Percentiles rank a stretch among this genome's conserved stretches.
phyloP scores from a whole-genome alignment of 306 rosid species.

The Prunus dulcis region DNA sequence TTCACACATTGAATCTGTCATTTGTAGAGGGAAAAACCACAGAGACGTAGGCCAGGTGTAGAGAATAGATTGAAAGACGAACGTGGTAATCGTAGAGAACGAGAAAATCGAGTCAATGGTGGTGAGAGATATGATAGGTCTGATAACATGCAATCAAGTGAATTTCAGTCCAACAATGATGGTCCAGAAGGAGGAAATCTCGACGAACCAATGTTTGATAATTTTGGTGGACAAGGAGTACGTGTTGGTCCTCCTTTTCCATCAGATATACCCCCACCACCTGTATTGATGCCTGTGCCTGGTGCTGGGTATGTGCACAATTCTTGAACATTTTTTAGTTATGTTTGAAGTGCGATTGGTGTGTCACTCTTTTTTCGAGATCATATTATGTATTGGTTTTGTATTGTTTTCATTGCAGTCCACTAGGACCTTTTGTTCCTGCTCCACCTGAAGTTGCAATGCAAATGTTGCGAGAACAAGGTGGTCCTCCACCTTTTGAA shows the following conservation, averaged over 20 bases:
- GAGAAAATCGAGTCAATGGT: constrained; percentile 62
- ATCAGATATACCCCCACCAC: constrained; percentile 84
- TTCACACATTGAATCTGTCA: background rate
- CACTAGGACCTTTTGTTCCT: constrained; percentile 98
- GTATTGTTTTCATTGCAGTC: constrained; percentile 47
- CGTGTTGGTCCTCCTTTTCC: constrained; percentile 65
- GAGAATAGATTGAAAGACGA: constrained; percentile 85
- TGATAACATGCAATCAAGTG: constrained; percentile 62
- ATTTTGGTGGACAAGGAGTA: constrained; percentile 62
- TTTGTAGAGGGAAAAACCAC: constrained; percentile 75
- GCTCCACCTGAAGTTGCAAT: constrained; percentile 99
- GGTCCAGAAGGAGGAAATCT: constrained; percentile 65
- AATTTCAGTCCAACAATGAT: constrained; percentile 57
- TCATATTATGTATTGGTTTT: background rate
- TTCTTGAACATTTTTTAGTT: background rate
- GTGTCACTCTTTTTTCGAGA: background rate
- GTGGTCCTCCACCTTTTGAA: constrained; percentile 87
- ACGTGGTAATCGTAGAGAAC: constrained; percentile 79
- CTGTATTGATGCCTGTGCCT: constrained; percentile 97
- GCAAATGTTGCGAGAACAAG: constrained; percentile 97
- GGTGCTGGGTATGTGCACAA: constrained; percentile 87
- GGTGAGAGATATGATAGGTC: constrained; percentile 65
- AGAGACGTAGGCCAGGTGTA: constrained; percentile 62
- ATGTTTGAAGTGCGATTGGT: background rate
- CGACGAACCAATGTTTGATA: constrained; percentile 84